These are phyloP conservation scores for Diaporthe aspalathi DNA, from an alignment of 2,329 filamentous ascomycete genomes.

Conservation along the genomic window DNA sequence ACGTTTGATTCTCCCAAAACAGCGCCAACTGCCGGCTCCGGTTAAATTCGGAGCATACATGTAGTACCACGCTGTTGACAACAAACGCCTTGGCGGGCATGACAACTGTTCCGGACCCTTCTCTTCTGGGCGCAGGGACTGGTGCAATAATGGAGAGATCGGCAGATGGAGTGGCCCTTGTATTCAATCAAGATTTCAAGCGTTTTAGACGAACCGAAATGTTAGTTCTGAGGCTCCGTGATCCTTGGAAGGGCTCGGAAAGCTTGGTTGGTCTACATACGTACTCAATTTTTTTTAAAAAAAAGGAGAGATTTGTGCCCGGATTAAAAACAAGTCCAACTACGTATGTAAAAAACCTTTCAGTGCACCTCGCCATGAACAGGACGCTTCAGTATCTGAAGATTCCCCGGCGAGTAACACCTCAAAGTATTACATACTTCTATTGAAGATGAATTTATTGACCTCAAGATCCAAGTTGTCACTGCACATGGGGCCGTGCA, in stretches of 20 bases:
- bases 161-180: neutral
- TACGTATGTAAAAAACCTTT: no score
- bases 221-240: neutral
- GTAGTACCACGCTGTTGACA: slow-evolving; percentile 16
- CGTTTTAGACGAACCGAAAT: neutral
- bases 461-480: no score
- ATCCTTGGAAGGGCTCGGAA: neutral
- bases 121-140: neutral
- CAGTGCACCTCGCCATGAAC: neutral
- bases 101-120: neutral
- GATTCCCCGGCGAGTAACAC: no score
- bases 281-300: no score
- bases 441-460: no score
- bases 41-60: slow-evolving; percentile 8
- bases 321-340: no score
- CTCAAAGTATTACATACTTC: no score
- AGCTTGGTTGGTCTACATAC: slow-evolving; percentile 7
- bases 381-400: no score
- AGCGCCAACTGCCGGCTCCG: slow-evolving; percentile 10
- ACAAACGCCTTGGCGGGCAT: slow-evolving; percentile 8
- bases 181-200: neutral
- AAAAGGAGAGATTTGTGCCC: no score
- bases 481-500: no score
- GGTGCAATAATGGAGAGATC: neutral
- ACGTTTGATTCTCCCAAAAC: slow-evolving; percentile 23